phyloP scores from a whole-genome alignment of 352 stramenopile species.

The Thraustochytrium striatum region DNA sequence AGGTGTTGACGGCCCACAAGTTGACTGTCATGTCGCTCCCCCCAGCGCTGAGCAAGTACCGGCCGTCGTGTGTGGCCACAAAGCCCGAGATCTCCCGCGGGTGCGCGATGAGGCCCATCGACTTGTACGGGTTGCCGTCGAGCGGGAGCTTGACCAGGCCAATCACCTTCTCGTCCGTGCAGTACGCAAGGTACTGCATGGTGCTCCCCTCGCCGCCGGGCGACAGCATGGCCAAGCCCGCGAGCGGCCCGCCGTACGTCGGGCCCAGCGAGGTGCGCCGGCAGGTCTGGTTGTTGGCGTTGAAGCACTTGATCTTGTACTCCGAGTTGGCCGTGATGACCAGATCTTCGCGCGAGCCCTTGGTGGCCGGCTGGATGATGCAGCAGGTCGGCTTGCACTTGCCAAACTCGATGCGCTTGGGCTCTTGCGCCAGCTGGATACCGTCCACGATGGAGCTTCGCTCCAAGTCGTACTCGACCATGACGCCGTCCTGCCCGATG shows the following conservation, averaged over 20 bases:
- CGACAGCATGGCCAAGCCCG: conserved; percentile 64
- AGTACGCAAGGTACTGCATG: conserved; percentile 57
- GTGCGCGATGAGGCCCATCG: conserved; percentile 80
- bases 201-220: neutral
- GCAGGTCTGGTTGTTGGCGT: conserved; percentile 79
- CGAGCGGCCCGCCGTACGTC: conserved; percentile 80
- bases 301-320: conserved; percentile 89
- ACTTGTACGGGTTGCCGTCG: conserved; percentile 82
- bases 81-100: conserved; percentile 76
- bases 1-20: conserved; percentile 78
- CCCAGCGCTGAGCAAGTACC: conserved; percentile 76
- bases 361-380: conserved; percentile 61
- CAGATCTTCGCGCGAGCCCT: conserved; percentile 73
- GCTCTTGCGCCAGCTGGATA: conserved; percentile 68
- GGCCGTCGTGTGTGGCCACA: conserved; percentile 73
- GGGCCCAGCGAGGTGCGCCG: conserved; percentile 79
- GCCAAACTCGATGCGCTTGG: conserved; percentile 71
- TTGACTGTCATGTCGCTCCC: conserved; percentile 81
- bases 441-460: conserved; percentile 74
- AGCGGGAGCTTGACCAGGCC: conserved; percentile 71
- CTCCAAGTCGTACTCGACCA: conserved; percentile 81
- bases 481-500: conserved; percentile 71
- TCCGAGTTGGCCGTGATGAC: conserved; percentile 78
- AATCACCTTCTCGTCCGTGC: conserved; percentile 56
- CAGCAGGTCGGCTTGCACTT: conserved; percentile 73